These are phyloP conservation scores for Chiua virens DNA, from an alignment of 768 basidiomycete genomes.

Conservation along the genomic window DNA sequence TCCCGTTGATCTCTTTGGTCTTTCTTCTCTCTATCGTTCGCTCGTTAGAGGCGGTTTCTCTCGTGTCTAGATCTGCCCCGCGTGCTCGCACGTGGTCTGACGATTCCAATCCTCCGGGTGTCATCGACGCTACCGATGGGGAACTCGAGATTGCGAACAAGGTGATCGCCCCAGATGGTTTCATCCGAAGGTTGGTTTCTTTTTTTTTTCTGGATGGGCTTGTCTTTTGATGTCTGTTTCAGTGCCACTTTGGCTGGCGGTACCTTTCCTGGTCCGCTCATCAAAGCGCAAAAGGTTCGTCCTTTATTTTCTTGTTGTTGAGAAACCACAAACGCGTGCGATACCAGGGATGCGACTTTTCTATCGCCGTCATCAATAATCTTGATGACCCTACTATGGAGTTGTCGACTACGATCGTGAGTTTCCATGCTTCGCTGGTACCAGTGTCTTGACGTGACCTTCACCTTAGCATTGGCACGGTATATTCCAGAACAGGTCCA, in stretches of 20 bases:
- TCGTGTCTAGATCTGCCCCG: conserved; percentile 7
- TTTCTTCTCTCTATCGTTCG: conserved; percentile 13
- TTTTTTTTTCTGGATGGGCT: background rate
- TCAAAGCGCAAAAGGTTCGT: conserved; percentile 42
- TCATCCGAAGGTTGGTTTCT: conserved; percentile 36
- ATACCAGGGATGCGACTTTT: conserved; percentile 34
- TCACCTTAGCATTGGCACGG: conserved; percentile 37
- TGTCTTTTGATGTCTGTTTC: background rate
- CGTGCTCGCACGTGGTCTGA: background rate
- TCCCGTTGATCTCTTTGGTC: conserved; percentile 10
- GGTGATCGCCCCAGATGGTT: conserved; percentile 52
- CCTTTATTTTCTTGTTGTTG: background rate
- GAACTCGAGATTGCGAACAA: conserved; percentile 43
- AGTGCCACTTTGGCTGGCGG: conserved; percentile 48
- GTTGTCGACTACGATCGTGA: conserved; percentile 35
- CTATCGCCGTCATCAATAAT: conserved; percentile 38
- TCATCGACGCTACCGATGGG: conserved; percentile 26
- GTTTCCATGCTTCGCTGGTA: conserved; percentile 4
- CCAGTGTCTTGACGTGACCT: background rate
- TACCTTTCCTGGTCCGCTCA: conserved; percentile 49
- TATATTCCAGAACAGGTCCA: conserved; percentile 32
- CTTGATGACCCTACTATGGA: conserved; percentile 35
- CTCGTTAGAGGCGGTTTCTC: conserved; percentile 18
- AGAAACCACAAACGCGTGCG: background rate
- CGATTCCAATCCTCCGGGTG: background rate